phyloP scores from a whole-genome alignment of 2,329 filamentous ascomycete species.

The Phialophora expanda region DNA sequence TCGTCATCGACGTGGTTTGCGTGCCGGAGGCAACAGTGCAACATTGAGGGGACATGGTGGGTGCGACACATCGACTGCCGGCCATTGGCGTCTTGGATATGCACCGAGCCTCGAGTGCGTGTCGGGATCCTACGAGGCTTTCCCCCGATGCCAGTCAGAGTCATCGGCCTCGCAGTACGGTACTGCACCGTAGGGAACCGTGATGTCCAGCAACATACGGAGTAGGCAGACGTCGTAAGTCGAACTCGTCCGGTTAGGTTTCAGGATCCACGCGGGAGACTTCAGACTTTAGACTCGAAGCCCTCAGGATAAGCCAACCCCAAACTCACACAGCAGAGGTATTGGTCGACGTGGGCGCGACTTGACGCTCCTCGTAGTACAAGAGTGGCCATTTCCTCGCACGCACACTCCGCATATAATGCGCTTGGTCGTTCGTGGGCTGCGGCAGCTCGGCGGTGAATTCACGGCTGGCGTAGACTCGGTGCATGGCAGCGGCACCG shows the following conservation, averaged over 20 bases:
- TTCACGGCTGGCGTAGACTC: slow-evolving; percentile 15
- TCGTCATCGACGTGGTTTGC: neutral
- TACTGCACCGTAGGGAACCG: neutral
- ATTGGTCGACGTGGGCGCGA: slow-evolving; percentile 11
- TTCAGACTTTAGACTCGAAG: neutral
- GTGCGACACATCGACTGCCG: neutral
- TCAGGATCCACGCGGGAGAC: too few species aligned
- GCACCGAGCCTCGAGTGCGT: neutral
- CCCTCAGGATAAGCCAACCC: neutral
- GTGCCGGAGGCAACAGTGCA: neutral
- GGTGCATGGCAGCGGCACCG: slow-evolving; percentile 26
- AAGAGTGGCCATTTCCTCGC: slow-evolving; percentile 22
- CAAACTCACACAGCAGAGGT: slow-evolving; percentile 17
- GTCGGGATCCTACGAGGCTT: neutral
- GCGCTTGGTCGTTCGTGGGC: slow-evolving; percentile 20
- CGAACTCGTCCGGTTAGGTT: neutral
- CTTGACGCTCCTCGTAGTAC: slow-evolving; percentile 9
- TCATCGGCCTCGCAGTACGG: neutral
- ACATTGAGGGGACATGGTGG: neutral
- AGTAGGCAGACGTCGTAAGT: neutral
- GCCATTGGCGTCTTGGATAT: neutral
- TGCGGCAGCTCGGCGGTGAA: slow-evolving; percentile 9
- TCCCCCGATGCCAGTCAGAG: neutral
- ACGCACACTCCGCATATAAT: slow-evolving; percentile 27
- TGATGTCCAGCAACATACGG: neutral